Base-by-base conservation (phyloP, 305 asterid genomes). In the Plantago coronopus region DNA sequence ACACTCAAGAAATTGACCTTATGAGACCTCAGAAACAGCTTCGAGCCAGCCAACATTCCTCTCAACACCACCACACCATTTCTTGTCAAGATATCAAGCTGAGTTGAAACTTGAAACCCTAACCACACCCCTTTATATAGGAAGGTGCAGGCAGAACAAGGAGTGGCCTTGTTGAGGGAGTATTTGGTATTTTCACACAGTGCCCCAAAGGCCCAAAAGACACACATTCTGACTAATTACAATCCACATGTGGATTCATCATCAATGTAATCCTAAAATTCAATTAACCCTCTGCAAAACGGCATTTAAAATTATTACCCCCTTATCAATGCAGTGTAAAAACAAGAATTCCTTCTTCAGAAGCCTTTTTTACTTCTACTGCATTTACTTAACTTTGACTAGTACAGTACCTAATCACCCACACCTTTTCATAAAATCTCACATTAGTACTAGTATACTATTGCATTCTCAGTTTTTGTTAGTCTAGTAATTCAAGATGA, bases 1-100 rank as follows among this genome's bases (percentile, higher is more conserved):
- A 14, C 19, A 61, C 8, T 21, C 25, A 2, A 13, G 5, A 45
- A 4, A 11, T 2, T 20, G n/a, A 16, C 17, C 16, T 15, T 31
- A 27, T 42, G 43, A n/a, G n/a, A 25, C 46, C 71, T 57, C 59
- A 19, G 73, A 72, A 80, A 49, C 68, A 71, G 77, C 78, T 64
- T 83, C 89, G 86, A 78, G 83, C 90, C 90, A 83, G 90, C 86
- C 89, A 78, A 80, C 84, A 78, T 80, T 78, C 89, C 86, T 80
- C 86, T 37, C 86, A 80, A 80, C 69, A 49, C 61, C 63, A 66
- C 34, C 47, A 53, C 20, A 27, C 5, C 5, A 1, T 4, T 15
- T n/a, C 16, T 22, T 13, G 27, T 19, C 17, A 49, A 25, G 50
- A 54, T 23, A 25, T 27, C 19, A 10, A 15, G 5, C 5, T n/a